Percentiles rank a stretch among this genome's conserved stretches.
phyloP scores from a whole-genome alignment of 768 basidiomycete species.

The Tricholoma terreum region DNA sequence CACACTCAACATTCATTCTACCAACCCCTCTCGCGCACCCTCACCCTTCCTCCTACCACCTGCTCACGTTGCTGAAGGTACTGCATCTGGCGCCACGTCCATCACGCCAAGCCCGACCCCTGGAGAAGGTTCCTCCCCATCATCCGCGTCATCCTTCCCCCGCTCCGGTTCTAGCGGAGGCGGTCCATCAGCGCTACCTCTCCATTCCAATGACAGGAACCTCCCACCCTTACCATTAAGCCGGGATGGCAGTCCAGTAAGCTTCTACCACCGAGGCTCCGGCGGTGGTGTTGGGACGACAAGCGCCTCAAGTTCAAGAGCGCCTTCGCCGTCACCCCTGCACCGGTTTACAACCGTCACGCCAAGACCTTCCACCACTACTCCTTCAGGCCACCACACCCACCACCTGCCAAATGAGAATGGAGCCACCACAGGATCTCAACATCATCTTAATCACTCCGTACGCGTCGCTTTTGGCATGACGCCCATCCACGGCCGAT shows the following conservation, averaged over 20 bases:
- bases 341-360: constrained; percentile 33
- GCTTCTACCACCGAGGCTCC: constrained; percentile 35
- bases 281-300: constrained; percentile 27
- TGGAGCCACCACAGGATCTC: constrained; percentile 27
- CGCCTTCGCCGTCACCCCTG: constrained; percentile 62
- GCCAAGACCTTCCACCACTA: neutral
- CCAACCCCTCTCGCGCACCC: constrained; percentile 67
- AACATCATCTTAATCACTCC: constrained; percentile 76
- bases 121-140: constrained; percentile 11
- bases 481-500: constrained; percentile 65
- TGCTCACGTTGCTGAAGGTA: constrained; percentile 26
- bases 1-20: constrained; percentile 71
- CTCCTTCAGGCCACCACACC: constrained; percentile 9
- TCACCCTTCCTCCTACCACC: constrained; percentile 69
- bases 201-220: constrained; percentile 20
- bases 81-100: neutral
- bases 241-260: constrained; percentile 63
- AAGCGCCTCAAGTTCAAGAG: constrained; percentile 55
- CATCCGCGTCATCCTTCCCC: constrained; percentile 5
- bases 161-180: neutral
- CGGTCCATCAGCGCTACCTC: constrained; percentile 17
- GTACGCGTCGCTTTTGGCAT: constrained; percentile 89
- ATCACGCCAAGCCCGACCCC: constrained; percentile 26
- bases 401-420: constrained; percentile 21
- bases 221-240: constrained; percentile 45